These are phyloP conservation scores for Oryza meyeriana DNA, from an alignment of 176 grass and related monocot species.

Conservation along the genomic window DNA sequence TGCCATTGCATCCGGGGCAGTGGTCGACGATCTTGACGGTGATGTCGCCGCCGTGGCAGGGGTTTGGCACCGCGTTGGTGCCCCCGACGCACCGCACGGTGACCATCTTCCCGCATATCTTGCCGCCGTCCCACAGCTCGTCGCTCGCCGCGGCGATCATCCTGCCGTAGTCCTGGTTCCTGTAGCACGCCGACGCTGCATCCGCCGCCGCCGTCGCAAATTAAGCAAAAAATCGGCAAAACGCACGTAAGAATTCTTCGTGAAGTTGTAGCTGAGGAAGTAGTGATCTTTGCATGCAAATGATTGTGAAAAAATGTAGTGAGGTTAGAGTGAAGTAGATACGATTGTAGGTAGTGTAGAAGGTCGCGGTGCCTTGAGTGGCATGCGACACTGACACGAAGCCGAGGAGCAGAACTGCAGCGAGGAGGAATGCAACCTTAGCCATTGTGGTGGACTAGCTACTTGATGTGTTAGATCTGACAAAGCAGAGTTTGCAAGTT, in stretches of 20 bases:
- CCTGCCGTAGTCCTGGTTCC: neutral
- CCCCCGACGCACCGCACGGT: conserved; percentile 1
- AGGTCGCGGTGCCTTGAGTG: conserved; percentile 27
- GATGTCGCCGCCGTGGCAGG: conserved; percentile 33
- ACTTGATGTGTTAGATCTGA: no score
- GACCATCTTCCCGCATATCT: conserved; percentile 29
- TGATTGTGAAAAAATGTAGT: no score
- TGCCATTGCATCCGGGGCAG: conserved; percentile 34
- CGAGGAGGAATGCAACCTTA: neutral
- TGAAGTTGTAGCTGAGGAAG: no score
- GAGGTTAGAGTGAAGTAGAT: no score
- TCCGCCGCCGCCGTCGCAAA: no score
- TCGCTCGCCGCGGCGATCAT: conserved; percentile 38
- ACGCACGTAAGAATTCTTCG: no score
- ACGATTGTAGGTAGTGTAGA: conserved; percentile 7
- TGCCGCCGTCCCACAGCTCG: neutral
- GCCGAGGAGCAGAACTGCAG: conserved; percentile 1
- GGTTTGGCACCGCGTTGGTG: conserved; percentile 36
- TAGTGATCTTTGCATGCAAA: no score
- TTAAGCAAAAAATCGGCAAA: no score
- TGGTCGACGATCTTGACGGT: conserved; percentile 52
- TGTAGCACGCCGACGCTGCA: conserved; percentile 45
- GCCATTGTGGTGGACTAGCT: neutral
- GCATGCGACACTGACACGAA: conserved; percentile 9
- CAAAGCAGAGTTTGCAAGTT: no score